phyloP scores from a whole-genome alignment of 2,329 filamentous ascomycete genomes.

The Penicillium hordei region DNA sequence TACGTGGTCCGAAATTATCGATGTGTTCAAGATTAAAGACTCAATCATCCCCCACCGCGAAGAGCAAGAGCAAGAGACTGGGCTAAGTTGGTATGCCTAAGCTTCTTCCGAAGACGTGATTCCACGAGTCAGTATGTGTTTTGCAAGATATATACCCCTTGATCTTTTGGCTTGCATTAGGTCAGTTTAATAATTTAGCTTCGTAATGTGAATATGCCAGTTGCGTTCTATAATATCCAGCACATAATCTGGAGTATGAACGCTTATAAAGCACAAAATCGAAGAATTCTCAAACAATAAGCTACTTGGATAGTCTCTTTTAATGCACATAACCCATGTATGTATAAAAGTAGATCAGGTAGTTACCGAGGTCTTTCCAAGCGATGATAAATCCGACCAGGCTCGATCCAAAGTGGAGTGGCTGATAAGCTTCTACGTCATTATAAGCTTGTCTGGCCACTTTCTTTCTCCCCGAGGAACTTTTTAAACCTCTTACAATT shows the following conservation, averaged over 20 bases:
- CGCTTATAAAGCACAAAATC: too few species aligned
- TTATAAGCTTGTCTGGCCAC: not conserved
- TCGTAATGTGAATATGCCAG: not conserved
- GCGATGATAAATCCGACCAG: constrained; percentile 4
- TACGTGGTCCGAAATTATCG: constrained; percentile 75
- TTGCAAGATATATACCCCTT: constrained; percentile 22
- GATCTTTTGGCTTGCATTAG: not conserved
- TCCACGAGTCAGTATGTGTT: constrained; percentile 6
- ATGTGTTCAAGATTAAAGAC: constrained; percentile 72
- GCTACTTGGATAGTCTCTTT: not conserved
- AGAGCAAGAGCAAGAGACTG: constrained; percentile 53
- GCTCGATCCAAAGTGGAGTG: constrained; percentile 2
- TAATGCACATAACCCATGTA: not conserved
- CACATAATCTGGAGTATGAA: not conserved
- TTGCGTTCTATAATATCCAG: not conserved
- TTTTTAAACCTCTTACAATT: not conserved
- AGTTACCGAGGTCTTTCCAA: not conserved
- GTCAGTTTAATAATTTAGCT: not conserved
- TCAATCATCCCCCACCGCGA: constrained; percentile 81
- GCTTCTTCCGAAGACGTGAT: not conserved
- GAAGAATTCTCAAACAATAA: not conserved
- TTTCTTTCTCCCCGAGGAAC: not conserved
- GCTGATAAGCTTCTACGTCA: not conserved
- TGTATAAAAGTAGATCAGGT: not conserved
- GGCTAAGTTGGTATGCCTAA: constrained; percentile 67